phyloP scores from a whole-genome alignment of 78 protist species.

The Mantamonas sphyraenae region DNA sequence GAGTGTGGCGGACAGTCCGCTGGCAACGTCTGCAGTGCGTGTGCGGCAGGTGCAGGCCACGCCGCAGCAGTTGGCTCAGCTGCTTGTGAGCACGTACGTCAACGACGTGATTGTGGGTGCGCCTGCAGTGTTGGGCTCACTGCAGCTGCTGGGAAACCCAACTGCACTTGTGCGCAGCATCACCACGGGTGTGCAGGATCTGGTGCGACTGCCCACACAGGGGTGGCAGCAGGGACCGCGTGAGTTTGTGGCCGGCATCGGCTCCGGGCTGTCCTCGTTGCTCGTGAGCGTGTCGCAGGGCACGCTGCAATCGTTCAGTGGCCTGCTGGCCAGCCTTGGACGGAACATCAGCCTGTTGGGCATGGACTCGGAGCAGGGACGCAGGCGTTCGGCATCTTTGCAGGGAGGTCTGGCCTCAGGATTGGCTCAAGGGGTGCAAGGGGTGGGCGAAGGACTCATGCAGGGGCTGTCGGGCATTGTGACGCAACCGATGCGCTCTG shows the following conservation, averaged over 20 bases:
- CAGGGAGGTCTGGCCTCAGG: not conserved
- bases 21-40: not conserved
- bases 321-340: not conserved
- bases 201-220: not conserved
- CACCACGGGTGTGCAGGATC: not conserved
- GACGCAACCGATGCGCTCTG: not conserved
- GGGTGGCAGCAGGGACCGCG: not conserved
- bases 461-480: constrained; percentile 5
- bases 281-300: not conserved
- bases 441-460: not conserved
- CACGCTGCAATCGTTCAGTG: not conserved
- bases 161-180: not conserved
- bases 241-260: not conserved
- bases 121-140: constrained; percentile 5
- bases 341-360: not conserved
- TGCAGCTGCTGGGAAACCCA: constrained; percentile 1
- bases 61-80: not conserved
- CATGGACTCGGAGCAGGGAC: not conserved
- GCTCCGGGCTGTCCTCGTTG: not conserved
- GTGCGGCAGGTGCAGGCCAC: not conserved
- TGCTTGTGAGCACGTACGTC: not conserved
- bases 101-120: not conserved
- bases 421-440: not conserved
- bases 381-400: no score
- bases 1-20: not conserved